phyloP scores from a whole-genome alignment of 1,139 yeast genomes.

The Zygoascus hellenicus region DNA sequence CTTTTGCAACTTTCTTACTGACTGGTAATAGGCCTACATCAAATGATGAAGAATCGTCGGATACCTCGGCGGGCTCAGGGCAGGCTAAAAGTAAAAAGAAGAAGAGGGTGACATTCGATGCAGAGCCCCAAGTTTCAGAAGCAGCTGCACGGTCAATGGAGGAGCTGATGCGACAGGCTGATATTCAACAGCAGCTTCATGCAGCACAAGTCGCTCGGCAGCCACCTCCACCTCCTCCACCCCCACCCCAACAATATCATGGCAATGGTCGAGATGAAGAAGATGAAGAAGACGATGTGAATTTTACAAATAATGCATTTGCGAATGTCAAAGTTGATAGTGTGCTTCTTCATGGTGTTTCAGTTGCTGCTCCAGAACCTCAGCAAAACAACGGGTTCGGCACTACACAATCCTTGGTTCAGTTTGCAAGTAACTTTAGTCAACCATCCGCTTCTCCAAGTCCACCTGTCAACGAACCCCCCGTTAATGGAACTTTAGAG shows the following conservation, averaged over 20 bases:
- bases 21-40: slow-evolving; percentile 30
- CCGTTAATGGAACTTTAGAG: slow-evolving; percentile 12
- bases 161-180: slow-evolving; percentile 34
- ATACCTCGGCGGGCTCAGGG: slow-evolving; percentile 7
- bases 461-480: slow-evolving; percentile 11
- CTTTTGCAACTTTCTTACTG: slow-evolving; percentile 34
- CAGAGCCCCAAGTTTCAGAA: slow-evolving; percentile 36
- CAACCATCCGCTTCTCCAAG: slow-evolving; percentile 11
- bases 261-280: slow-evolving; percentile 17
- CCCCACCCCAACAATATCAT: neutral
- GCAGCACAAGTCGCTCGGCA: slow-evolving; percentile 10
- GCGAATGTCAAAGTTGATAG: slow-evolving; percentile 37
- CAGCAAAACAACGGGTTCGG: neutral
- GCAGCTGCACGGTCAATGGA: slow-evolving; percentile 38
- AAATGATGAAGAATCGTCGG: slow-evolving; percentile 11
- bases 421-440: slow-evolving; percentile 6
- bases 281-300: slow-evolving; percentile 34
- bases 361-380: slow-evolving; percentile 18
- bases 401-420: slow-evolving; percentile 6
- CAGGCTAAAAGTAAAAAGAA: slow-evolving; percentile 15
- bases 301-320: slow-evolving; percentile 31
- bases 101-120: slow-evolving; percentile 36
- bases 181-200: slow-evolving; percentile 9
- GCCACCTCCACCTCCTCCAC: neutral
- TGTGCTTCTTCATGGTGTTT: slow-evolving; percentile 36